These are phyloP conservation scores for Backusella mclennaniae DNA, from an alignment of 192 early-diverging fungal genomes.

Conservation along the genomic window DNA sequence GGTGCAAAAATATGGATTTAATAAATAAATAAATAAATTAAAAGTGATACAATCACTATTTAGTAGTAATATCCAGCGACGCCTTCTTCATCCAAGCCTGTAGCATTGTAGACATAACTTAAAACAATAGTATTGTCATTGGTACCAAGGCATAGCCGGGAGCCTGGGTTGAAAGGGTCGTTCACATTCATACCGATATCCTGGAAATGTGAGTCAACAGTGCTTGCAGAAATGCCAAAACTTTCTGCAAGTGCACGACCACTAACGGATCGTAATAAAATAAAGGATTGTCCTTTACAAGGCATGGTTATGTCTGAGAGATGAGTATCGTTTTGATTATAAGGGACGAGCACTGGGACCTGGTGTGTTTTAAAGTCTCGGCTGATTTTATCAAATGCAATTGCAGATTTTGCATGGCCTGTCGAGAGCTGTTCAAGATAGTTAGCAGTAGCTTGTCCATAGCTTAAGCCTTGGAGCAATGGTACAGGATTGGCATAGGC, in stretches of 20 bases:
- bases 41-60: neutral
- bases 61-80: neutral
- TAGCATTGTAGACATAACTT: conserved; percentile 16
- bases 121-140: neutral
- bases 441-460: conserved; percentile 18
- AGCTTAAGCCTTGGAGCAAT: conserved; percentile 2
- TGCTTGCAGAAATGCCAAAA: conserved; percentile 9
- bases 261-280: conserved; percentile 10
- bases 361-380: neutral
- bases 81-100: neutral
- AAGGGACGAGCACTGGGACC: conserved; percentile 7
- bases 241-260: conserved; percentile 11
- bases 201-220: neutral
- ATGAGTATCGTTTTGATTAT: neutral
- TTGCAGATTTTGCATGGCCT: neutral
- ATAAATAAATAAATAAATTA: neutral
- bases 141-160: conserved; percentile 7
- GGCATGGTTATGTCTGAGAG: neutral
- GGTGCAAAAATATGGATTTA: neutral
- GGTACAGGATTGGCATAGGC: conserved; percentile 23
- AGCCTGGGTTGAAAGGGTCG: conserved; percentile 17
- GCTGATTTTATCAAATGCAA: conserved; percentile 3
- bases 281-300: conserved; percentile 18
- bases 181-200: conserved; percentile 5
- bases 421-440: conserved; percentile 14